Conservation (phyloP, 2,329 filamentous ascomycete genomes). For the Diaporthe vexans region DNA sequence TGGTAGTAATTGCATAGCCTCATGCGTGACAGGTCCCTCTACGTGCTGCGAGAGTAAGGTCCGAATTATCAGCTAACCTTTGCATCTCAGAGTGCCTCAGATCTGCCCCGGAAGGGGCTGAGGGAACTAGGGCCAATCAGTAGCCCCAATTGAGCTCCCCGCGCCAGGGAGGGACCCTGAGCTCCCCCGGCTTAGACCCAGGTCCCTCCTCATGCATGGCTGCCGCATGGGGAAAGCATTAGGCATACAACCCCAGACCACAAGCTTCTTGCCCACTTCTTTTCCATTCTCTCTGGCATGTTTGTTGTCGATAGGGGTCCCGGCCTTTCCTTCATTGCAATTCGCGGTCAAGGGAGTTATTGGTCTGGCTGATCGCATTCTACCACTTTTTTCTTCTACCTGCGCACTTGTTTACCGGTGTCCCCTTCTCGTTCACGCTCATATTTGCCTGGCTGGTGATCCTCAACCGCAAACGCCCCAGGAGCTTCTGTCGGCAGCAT, state of each 20-base stretch:
- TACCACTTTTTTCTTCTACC: neutral
- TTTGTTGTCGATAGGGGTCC: slow-evolving; percentile 29
- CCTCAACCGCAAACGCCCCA: slow-evolving; percentile 28
- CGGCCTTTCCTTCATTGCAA: slow-evolving; percentile 16
- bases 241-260: slow-evolving; percentile 1
- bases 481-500: slow-evolving; percentile 52
- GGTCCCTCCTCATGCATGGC: slow-evolving; percentile 31
- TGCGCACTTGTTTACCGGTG: neutral
- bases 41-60: neutral
- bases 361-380: neutral
- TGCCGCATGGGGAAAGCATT: slow-evolving; percentile 25
- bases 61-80: neutral
- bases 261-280: slow-evolving; percentile 35
- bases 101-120: slow-evolving; percentile 9
- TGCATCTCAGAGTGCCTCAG: slow-evolving; percentile 11
- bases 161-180: slow-evolving; percentile 29
- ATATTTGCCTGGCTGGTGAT: slow-evolving; percentile 3
- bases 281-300: slow-evolving; percentile 28
- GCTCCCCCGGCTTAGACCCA: slow-evolving; percentile 11
- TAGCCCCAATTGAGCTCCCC: slow-evolving; percentile 33
- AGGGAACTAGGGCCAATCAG: slow-evolving; percentile 37
- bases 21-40: neutral
- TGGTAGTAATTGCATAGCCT: neutral
- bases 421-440: neutral
- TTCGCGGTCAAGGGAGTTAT: slow-evolving; percentile 34